phyloP scores from a whole-genome alignment of 495 filamentous ascomycete species.

The Staphylotrichum longicolle region DNA sequence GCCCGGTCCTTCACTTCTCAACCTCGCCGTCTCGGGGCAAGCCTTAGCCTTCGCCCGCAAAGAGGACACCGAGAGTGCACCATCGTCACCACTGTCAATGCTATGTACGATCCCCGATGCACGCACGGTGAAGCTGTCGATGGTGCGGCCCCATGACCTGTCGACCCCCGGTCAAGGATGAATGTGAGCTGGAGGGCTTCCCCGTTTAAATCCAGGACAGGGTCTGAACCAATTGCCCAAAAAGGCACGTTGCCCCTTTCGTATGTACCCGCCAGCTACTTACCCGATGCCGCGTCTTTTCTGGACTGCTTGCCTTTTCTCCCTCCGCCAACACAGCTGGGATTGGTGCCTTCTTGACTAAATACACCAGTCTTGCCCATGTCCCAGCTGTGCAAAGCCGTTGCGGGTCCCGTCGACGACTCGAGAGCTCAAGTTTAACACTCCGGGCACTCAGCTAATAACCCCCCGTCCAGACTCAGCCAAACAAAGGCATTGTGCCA shows the following conservation, averaged over 20 bases:
- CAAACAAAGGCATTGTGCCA: slow-evolving; percentile 4
- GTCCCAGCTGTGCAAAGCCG: not conserved
- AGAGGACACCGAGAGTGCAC: too few species aligned
- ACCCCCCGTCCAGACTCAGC: not conserved
- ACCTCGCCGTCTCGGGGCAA: too few species aligned
- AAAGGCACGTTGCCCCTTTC: slow-evolving; percentile 15
- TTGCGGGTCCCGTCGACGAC: too few species aligned
- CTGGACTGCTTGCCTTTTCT: not conserved
- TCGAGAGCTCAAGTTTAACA: not conserved
- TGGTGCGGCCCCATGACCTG: slow-evolving; percentile 20
- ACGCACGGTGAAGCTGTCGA: not conserved
- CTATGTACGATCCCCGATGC: too few species aligned
- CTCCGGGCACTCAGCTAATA: not conserved
- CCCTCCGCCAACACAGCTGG: slow-evolving; percentile 9
- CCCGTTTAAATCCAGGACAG: slow-evolving; percentile 20
- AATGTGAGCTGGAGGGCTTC: slow-evolving; percentile 16
- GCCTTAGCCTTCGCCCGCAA: too few species aligned
- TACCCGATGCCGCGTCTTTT: slow-evolving; percentile 16
- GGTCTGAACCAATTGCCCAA: slow-evolving; percentile 7
- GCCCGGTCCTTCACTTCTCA: too few species aligned
- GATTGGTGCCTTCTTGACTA: not conserved
- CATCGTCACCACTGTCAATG: too few species aligned
- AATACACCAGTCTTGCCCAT: not conserved
- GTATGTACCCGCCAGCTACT: slow-evolving; percentile 13
- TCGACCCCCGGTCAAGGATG: slow-evolving; percentile 17